phyloP scores from a whole-genome alignment of 2,329 filamentous ascomycete species.

The Penicillium sp. region DNA sequence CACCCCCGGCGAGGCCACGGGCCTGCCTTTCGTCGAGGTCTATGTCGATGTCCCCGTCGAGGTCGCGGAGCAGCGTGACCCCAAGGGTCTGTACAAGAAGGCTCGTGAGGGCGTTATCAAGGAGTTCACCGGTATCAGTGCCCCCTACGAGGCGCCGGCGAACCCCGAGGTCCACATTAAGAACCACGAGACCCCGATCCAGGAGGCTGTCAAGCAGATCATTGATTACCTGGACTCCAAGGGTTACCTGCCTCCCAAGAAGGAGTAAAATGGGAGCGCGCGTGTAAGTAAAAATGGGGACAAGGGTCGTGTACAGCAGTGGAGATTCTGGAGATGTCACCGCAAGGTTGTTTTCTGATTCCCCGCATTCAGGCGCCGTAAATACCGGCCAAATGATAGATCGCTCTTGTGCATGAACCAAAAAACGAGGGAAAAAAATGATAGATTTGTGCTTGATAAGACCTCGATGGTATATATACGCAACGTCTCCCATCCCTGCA shows the following conservation, averaged over 20 bases:
- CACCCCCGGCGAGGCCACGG: conserved; percentile 55
- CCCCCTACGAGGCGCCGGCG: conserved; percentile 88
- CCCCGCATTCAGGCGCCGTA: conserved; percentile 14
- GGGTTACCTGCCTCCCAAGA: conserved; percentile 55
- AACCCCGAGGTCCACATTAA: conserved; percentile 82
- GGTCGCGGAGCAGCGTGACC: conserved; percentile 90
- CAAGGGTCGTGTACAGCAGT: too few species aligned
- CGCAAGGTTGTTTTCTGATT: conserved; percentile 2
- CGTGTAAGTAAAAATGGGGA: too few species aligned
- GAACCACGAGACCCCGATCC: conserved; percentile 72
- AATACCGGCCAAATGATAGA: conserved; percentile 17
- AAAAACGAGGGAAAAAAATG: conserved; percentile 7
- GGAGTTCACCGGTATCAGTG: conserved; percentile 93
- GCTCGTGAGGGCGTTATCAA: conserved; percentile 90
- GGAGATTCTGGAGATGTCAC: too few species aligned
- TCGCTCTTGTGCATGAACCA: conserved; percentile 9
- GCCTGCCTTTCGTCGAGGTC: conserved; percentile 88
- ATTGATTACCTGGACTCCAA: conserved; percentile 71
- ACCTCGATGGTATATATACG: conserved; percentile 26
- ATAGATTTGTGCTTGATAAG: conserved; percentile 21
- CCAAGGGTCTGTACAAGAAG: conserved; percentile 98
- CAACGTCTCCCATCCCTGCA: conserved; percentile 5
- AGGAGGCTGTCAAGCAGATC: conserved; percentile 85
- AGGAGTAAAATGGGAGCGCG: conserved; percentile 24
- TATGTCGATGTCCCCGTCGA: conserved; percentile 88